Base-by-base conservation (phyloP, 129 eudicot species). In the Centella asiatica region DNA sequence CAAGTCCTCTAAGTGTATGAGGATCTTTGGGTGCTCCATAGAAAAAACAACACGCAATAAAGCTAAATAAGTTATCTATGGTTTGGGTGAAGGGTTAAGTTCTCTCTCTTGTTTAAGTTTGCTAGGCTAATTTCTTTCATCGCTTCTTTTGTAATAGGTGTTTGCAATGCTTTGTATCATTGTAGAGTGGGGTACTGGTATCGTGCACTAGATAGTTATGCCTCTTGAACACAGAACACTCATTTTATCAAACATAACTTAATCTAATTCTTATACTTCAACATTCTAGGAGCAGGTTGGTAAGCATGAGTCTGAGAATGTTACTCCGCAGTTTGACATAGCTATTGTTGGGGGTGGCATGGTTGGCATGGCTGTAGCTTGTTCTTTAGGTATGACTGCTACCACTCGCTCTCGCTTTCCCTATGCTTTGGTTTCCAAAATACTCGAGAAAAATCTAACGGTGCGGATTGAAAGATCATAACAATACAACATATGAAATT, bases 301-400 rank as follows among this genome's bases (percentile, higher is more conserved):
- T 22, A 72, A 78, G 47, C 71, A 50, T 7, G 62, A 64, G n/a
- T 20, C 26, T 33, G 20, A 62, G 12, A 72, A 42, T 55, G 76
- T 69, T 68, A 53, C 77, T 67, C 92, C 85, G 40, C 83, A 82
- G 28, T 83, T 85, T 78, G 99, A 93, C 74, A 59, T 93, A 49
- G 99, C 99, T 68, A 85, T 93, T 69, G 86, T 93, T 80, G 99
- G 99, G 51, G 99, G 99, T 49, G 99, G 99, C 74, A 80, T 93
- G 99, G 99, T 93, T 65, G 99, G 99, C 63, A 88, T 93, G 87
- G 96, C 93, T 74, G 80, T 93, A 44, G 96, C 99, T 57, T 87
- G 81, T 78, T 87, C 98, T 19, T 63, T 87, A 64, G 98, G 98
- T 90, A 83, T 64, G 51, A 48, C 42, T 59, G 27, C 65, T n/a